Conservation (phyloP, 306 rosid genomes). For the Senna tora region DNA sequence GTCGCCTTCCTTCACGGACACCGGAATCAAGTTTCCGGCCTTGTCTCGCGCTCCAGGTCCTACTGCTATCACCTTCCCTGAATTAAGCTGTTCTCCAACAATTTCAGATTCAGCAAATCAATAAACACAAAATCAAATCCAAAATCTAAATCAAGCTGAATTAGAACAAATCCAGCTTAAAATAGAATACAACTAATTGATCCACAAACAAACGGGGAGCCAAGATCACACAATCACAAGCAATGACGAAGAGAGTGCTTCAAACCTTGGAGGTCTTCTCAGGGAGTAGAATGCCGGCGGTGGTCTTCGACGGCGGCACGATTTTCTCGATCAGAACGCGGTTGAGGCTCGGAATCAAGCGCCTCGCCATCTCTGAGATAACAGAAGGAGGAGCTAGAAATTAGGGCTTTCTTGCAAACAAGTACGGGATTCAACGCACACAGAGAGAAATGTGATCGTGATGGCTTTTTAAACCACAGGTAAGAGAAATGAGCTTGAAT, state of each 20-base stretch:
- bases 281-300: slow-evolving; percentile 82
- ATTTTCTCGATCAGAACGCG: slow-evolving; percentile 86
- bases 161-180: not conserved
- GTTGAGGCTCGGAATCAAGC: slow-evolving; percentile 76
- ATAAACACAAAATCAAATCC: no score
- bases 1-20: slow-evolving; percentile 75
- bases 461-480: slow-evolving; percentile 16
- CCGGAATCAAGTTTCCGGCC: slow-evolving; percentile 71
- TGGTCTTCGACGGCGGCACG: slow-evolving; percentile 78
- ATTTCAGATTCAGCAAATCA: not conserved
- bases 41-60: slow-evolving; percentile 83
- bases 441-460: not conserved
- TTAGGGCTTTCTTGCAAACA: slow-evolving; percentile 25
- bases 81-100: slow-evolving; percentile 60
- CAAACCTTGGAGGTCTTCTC: slow-evolving; percentile 79
- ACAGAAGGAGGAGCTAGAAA: not conserved
- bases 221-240: not conserved
- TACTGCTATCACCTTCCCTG: slow-evolving; percentile 84
- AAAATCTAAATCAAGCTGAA: not conserved
- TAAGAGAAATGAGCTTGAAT: not conserved
- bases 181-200: not conserved
- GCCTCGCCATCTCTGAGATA: slow-evolving; percentile 66
- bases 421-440: not conserved
- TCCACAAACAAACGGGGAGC: not conserved
- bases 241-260: not conserved